These are phyloP conservation scores for Candida awuae DNA, from an alignment of 805 yeast genomes.

Conservation along the genomic window DNA sequence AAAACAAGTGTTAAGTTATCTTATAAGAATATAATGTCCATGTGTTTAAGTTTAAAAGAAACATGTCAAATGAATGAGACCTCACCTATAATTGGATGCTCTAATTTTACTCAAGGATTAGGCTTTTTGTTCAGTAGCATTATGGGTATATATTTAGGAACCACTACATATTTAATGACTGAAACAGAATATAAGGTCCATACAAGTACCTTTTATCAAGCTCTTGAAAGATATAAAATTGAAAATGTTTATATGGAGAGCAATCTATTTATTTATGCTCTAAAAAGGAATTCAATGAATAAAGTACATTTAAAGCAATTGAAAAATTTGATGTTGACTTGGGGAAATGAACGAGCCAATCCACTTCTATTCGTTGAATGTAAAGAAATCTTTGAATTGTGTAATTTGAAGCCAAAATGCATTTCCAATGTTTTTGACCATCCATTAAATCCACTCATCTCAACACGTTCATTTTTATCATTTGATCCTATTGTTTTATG, in stretches of 20 bases:
- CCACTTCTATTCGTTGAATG: conserved; percentile 48
- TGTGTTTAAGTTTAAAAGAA: conserved; percentile 85
- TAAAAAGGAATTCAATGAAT: conserved; percentile 27
- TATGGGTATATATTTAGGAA: conserved; percentile 79
- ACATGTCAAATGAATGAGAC: conserved; percentile 75
- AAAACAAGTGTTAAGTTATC: conserved; percentile 50
- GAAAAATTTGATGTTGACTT: conserved; percentile 78
- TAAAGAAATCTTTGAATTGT: conserved; percentile 52
- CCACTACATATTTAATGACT: conserved; percentile 73
- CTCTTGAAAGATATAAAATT: conserved; percentile 68
- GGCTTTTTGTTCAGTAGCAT: conserved; percentile 85
- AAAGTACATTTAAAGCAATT: conserved; percentile 25
- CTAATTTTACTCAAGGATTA: conserved; percentile 72
- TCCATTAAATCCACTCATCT: conserved; percentile 70
- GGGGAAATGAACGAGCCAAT: conserved; percentile 60
- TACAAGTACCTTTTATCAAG: conserved; percentile 62
- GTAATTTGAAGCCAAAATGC: conserved; percentile 59
- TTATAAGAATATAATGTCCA: conserved; percentile 58
- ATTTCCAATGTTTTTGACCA: conserved; percentile 75
- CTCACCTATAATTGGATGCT: conserved; percentile 76
- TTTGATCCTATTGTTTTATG: conserved; percentile 82
- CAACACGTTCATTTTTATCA: conserved; percentile 80
- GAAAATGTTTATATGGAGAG: conserved; percentile 81
- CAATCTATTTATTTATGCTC: conserved; percentile 73
- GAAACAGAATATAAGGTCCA: conserved; percentile 70